Conservation (phyloP, 768 basidiomycete species). For the Dioszegia hungarica region DNA sequence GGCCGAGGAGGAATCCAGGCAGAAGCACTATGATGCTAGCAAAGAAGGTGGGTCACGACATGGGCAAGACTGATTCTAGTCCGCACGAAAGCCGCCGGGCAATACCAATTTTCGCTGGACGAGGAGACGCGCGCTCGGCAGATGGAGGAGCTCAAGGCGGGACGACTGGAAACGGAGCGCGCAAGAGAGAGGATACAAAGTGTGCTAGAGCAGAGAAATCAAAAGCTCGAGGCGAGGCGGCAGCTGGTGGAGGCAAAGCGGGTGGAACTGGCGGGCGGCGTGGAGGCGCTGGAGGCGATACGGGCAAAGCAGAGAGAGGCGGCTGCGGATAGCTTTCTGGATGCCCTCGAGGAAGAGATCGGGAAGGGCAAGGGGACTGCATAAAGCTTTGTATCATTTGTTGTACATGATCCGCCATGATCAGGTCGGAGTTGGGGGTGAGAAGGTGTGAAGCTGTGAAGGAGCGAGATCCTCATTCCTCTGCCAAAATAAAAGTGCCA, state of each 20-base stretch:
- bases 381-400: neutral
- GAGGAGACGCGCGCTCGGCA: slow-evolving; percentile 70
- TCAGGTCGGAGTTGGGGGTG: no score
- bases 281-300: slow-evolving; percentile 26
- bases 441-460: no score
- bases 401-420: no score
- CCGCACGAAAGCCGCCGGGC: no score
- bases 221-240: slow-evolving; percentile 41
- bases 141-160: slow-evolving; percentile 72
- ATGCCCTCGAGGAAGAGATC: slow-evolving; percentile 20
- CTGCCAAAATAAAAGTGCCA: no score
- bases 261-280: slow-evolving; percentile 36
- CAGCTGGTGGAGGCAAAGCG: slow-evolving; percentile 42
- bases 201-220: slow-evolving; percentile 32
- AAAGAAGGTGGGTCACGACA: slow-evolving; percentile 63
- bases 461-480: no score
- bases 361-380: no score
- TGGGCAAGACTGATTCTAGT: no score
- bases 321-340: slow-evolving; percentile 35
- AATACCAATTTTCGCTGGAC: slow-evolving; percentile 84
- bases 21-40: slow-evolving; percentile 81
- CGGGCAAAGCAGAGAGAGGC: slow-evolving; percentile 22
- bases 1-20: slow-evolving; percentile 63
- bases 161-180: slow-evolving; percentile 67
- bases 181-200: slow-evolving; percentile 49